Percentiles rank a stretch among this genome's conserved stretches.
These are phyloP conservation scores for Taiozyma onychis DNA, from an alignment of 1,139 yeast genomes.

Conservation along the genomic window DNA sequence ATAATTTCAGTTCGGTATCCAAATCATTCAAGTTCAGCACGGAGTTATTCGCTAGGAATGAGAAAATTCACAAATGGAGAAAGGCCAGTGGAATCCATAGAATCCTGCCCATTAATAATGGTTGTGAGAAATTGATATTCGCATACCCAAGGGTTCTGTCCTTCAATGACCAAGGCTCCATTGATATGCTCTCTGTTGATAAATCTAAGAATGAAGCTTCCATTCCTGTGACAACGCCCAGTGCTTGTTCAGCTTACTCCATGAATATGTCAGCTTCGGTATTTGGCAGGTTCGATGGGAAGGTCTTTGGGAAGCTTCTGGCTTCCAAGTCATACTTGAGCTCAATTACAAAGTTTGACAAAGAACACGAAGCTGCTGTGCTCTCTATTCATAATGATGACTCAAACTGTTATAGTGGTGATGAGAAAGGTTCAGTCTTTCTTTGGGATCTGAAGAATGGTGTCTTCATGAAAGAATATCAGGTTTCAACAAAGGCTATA, in stretches of 20 bases:
- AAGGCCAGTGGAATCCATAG: slow-evolving; percentile 36
- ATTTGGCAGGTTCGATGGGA: slow-evolving; percentile 42
- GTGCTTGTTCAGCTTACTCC: slow-evolving; percentile 31
- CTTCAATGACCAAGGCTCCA: slow-evolving; percentile 31
- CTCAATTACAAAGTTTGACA: slow-evolving; percentile 31
- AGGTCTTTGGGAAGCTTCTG: slow-evolving; percentile 33
- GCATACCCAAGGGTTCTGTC: slow-evolving; percentile 30
- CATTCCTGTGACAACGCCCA: slow-evolving; percentile 34
- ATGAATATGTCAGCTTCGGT: slow-evolving; percentile 31
- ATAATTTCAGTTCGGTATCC: slow-evolving; percentile 51
- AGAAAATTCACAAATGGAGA: slow-evolving; percentile 44
- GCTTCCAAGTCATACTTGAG: slow-evolving; percentile 32
- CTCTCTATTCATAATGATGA: slow-evolving; percentile 31
- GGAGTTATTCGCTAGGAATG: slow-evolving; percentile 48
- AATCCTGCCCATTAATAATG: slow-evolving; percentile 28
- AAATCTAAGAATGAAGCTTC: slow-evolving; percentile 19
- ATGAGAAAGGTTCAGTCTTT: slow-evolving; percentile 32
- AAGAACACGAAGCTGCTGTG: slow-evolving; percentile 29
- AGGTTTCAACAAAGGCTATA: slow-evolving; percentile 22
- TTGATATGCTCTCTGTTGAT: slow-evolving; percentile 29
- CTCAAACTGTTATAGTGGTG: slow-evolving; percentile 35
- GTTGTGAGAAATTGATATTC: slow-evolving; percentile 25
- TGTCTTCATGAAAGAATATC: slow-evolving; percentile 19
- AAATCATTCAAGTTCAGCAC: slow-evolving; percentile 46
- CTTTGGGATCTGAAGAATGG: slow-evolving; percentile 28